Base-by-base conservation (phyloP, 2,329 filamentous ascomycete species). In the Westerdykella aurantiaca region DNA sequence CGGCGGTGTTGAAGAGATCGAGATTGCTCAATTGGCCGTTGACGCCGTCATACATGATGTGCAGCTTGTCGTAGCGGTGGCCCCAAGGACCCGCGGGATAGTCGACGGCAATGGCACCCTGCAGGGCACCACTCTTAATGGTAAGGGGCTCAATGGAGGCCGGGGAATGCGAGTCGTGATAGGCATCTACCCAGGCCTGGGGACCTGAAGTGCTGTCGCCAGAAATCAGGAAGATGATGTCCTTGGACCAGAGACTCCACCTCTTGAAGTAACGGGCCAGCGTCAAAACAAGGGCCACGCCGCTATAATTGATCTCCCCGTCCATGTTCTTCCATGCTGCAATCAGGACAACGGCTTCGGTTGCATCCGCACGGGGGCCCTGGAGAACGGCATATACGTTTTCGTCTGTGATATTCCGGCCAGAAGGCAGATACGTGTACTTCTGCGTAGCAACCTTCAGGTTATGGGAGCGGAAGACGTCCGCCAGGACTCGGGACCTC, bases 191-290 rank as follows among this genome's bases (percentile, higher is more conserved):
- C 93, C 93, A 98, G 18, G 93, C 93, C 64, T 97, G 90, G 0
- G 89, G 88, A 1, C 91, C 93, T 10, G 87, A 85, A 46, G 83
- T 85, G 66, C 88, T 95, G 68, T 98, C 93, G 0, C 87, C 84
- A 0, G 93, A 83, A 38, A 98, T 78, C 5, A 98, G 71, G 55
- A 98, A 82, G 46, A 98, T 91, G 54, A 98, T 95, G 66, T 98
- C 93, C 69, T 98, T 98, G 46, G 90, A 96, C 93, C 93, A 98
- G 22, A 98, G 77, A 42, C 89, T 96, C 93, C 93, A 98, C 55
- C 85, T 81, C 69, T 94, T 95, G 72, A 98, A 97, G 69, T 98
- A 98, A 53, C 93, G 81, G 22, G 88, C 87, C 54, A 98, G 70
- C 0, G 91, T 90, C 57, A 98, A 72, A 2, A 89, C 83, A 25